Evolutionary conservation across 768 basidiomycete species (phyloP).

Genomic region (Russula sp.): DNA sequence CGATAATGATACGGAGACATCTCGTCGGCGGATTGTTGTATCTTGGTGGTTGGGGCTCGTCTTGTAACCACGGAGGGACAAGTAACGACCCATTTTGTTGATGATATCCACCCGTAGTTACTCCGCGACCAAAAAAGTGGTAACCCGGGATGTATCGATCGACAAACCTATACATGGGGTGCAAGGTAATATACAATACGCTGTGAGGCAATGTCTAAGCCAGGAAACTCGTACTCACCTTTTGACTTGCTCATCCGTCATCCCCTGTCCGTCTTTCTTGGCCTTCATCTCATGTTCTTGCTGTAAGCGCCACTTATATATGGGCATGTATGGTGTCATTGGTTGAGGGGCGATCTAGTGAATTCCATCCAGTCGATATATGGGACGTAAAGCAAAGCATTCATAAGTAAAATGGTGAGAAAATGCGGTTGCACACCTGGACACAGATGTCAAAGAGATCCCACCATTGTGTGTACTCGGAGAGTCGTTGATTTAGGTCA

Average conservation of each 20-base stretch:
- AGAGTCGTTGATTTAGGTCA: slow-evolving; percentile 56
- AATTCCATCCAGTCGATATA: neutral
- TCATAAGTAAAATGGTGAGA: neutral
- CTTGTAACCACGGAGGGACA: slow-evolving; percentile 41
- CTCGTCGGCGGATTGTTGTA: neutral
- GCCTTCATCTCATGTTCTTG: slow-evolving; percentile 90
- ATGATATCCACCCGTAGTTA: slow-evolving; percentile 31
- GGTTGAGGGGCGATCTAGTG: slow-evolving; percentile 35
- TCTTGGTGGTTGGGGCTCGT: slow-evolving; percentile 20
- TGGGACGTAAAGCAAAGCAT: neutral
- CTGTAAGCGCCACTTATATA: slow-evolving; percentile 84
- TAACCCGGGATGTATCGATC: slow-evolving; percentile 94
- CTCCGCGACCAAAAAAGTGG: slow-evolving; percentile 70
- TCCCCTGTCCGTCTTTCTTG: slow-evolving; percentile 75
- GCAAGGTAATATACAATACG: neutral
- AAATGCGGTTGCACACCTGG: slow-evolving; percentile 44
- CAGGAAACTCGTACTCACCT: slow-evolving; percentile 25
- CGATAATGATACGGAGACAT: slow-evolving; percentile 44
- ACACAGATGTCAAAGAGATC: slow-evolving; percentile 62
- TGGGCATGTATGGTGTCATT: slow-evolving; percentile 37
- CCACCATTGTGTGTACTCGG: slow-evolving; percentile 62
- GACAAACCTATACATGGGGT: slow-evolving; percentile 51
- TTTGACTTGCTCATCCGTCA: slow-evolving; percentile 77
- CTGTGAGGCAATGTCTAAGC: neutral
- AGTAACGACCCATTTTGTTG: slow-evolving; percentile 12